Conservation (phyloP, 768 basidiomycete species). For the Trichaptum fuscoviolaceum region DNA sequence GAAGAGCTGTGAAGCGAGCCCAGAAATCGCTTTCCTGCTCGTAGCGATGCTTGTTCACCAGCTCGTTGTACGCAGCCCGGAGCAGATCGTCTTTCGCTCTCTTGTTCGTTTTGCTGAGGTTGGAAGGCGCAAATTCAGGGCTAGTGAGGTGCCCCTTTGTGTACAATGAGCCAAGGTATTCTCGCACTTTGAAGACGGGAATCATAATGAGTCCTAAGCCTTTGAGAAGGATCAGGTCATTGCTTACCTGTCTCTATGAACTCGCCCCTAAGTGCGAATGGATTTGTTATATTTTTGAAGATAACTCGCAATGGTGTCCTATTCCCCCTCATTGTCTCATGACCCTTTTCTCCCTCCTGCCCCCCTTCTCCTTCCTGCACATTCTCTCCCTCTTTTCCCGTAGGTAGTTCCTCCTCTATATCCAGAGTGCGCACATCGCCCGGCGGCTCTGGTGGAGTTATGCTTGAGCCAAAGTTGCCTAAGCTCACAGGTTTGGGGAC, state of each 20-base stretch:
- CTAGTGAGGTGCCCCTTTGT: neutral
- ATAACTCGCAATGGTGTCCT: too few relatives aligned
- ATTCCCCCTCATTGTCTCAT: neutral
- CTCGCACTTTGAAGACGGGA: neutral
- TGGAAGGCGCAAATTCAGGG: neutral
- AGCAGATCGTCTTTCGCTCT: neutral
- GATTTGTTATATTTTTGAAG: neutral
- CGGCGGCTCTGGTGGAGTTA: too few relatives aligned
- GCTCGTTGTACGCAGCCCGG: neutral
- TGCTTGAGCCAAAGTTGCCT: too few relatives aligned
- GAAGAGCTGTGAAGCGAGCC: neutral
- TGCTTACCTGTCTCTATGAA: neutral
- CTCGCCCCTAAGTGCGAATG: neutral
- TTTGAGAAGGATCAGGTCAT: neutral
- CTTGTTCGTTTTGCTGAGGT: neutral
- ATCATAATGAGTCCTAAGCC: too few relatives aligned
- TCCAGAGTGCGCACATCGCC: too few relatives aligned
- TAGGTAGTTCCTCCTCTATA: too few relatives aligned
- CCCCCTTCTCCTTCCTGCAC: too few relatives aligned
- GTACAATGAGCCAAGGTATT: neutral
- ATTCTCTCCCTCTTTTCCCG: too few relatives aligned
- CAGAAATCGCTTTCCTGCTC: neutral
- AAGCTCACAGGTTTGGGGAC: too few relatives aligned
- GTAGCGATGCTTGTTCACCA: neutral
- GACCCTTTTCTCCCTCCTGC: neutral